These are phyloP conservation scores for Coleophoma crateriformis DNA, from an alignment of 2,329 filamentous ascomycete species.

Conservation along the genomic window DNA sequence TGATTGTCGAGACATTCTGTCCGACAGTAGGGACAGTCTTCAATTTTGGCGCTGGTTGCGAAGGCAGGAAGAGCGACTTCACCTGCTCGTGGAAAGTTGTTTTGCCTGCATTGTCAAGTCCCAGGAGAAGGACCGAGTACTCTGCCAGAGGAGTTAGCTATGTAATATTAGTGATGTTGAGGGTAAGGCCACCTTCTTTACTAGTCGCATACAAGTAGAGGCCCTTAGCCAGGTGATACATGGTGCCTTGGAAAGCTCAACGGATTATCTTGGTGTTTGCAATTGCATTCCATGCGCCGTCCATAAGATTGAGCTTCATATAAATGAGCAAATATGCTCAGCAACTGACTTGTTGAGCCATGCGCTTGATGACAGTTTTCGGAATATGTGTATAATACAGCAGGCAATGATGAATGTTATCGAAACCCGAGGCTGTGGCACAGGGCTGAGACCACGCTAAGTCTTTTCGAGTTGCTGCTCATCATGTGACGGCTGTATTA, in stretches of 20 bases:
- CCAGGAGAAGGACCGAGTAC: slow-evolving; percentile 94
- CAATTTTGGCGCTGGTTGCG: slow-evolving; percentile 56
- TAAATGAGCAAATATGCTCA: no score
- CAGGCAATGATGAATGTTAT: not conserved
- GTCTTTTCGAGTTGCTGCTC: not conserved
- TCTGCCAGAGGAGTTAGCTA: slow-evolving; percentile 43
- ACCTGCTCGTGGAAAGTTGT: slow-evolving; percentile 97
- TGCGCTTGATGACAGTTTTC: not conserved
- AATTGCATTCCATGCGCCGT: no score
- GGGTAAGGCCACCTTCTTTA: slow-evolving; percentile 69
- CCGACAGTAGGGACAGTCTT: slow-evolving; percentile 96
- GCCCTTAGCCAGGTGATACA: slow-evolving; percentile 96
- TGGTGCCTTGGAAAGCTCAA: slow-evolving; percentile 30
- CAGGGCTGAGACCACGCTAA: not conserved
- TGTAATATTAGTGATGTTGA: not conserved
- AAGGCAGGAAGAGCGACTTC: slow-evolving; percentile 75
- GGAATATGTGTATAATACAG: not conserved
- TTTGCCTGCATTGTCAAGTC: slow-evolving; percentile 97
- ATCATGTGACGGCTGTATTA: not conserved
- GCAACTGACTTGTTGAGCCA: not conserved
- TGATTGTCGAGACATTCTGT: slow-evolving; percentile 91
- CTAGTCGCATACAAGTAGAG: slow-evolving; percentile 93
- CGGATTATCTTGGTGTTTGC: no score
- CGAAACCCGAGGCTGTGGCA: not conserved
- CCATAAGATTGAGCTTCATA: no score